Conservation (phyloP, 805 yeast species). For the Myxozyma neotropica region DNA sequence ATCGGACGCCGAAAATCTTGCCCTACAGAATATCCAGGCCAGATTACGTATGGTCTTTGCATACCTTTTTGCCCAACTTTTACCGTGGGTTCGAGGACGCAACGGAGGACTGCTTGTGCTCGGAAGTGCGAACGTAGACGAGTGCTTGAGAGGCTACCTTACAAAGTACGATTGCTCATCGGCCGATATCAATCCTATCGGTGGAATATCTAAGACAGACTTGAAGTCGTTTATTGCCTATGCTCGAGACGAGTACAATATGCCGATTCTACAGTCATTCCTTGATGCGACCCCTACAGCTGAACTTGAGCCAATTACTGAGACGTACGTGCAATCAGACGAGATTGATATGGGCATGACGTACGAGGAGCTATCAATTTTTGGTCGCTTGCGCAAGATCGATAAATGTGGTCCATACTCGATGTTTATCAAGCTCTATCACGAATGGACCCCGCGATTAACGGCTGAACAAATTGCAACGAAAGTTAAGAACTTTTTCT, state of each 20-base stretch:
- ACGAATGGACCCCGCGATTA: constrained; percentile 86
- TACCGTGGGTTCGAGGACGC: constrained; percentile 90
- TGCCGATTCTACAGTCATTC: constrained; percentile 79
- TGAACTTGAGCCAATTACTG: constrained; percentile 94
- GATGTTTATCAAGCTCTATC: constrained; percentile 86
- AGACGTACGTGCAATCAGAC: constrained; percentile 89
- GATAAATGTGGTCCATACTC: constrained; percentile 96
- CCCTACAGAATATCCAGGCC: constrained; percentile 96
- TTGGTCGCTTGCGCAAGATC: constrained; percentile 88
- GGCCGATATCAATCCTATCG: constrained; percentile 97
- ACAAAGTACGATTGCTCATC: constrained; percentile 97
- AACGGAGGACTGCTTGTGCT: constrained; percentile 80
- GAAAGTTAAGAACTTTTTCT: constrained; percentile 90
- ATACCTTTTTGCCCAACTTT: constrained; percentile 86
- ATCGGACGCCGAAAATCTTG: constrained; percentile 84
- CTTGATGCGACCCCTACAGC: constrained; percentile 96
- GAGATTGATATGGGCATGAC: constrained; percentile 99
- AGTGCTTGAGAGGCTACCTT: constrained; percentile 89
- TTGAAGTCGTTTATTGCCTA: constrained; percentile 81
- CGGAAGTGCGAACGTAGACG: constrained; percentile 98
- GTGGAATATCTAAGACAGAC: constrained; percentile 97
- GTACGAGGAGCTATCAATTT: constrained; percentile 86
- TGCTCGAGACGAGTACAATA: constrained; percentile 66
- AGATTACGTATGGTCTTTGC: constrained; percentile 92
- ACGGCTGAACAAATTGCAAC: constrained; percentile 84